A percentile compares a stretch with the other conserved stretches of the same genome.
These are phyloP conservation scores for Cyberlindnera veronae DNA, from an alignment of 805 yeast genomes.

Conservation along the genomic window DNA sequence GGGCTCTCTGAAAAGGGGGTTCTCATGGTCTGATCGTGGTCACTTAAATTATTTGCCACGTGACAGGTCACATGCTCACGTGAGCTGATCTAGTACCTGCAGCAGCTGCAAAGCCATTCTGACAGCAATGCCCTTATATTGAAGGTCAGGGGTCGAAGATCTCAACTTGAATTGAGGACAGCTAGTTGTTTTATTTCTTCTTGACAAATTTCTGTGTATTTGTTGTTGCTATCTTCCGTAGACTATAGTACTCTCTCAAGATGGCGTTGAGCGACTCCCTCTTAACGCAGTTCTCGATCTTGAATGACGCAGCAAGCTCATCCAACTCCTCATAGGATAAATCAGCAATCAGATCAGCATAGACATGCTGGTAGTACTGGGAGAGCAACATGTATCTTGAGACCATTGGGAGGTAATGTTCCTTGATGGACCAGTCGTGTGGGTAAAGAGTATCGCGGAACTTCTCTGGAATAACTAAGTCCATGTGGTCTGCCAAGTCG, in stretches of 20 bases:
- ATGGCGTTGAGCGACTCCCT: slow-evolving; percentile 39
- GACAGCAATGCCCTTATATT: no score
- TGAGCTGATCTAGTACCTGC: no score
- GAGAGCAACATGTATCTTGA: slow-evolving; percentile 43
- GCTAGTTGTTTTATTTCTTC: no score
- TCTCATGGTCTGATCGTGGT: no score
- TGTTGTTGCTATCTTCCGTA: no score
- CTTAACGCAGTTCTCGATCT: slow-evolving; percentile 42
- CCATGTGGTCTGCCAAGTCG: slow-evolving; percentile 35
- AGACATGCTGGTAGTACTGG: slow-evolving; percentile 43
- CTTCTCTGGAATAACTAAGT: slow-evolving; percentile 38
- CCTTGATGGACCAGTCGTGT: slow-evolving; percentile 35
- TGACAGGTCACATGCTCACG: no score
- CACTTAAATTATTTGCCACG: no score
- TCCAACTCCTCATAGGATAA: slow-evolving; percentile 44
- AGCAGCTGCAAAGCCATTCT: no score
- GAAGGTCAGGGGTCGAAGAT: no score
- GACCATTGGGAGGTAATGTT: slow-evolving; percentile 38
- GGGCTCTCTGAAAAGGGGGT: no score
- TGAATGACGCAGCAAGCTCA: slow-evolving; percentile 47
- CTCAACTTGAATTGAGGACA: no score
- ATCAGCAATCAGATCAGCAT: slow-evolving; percentile 41
- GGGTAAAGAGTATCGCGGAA: slow-evolving; percentile 41
- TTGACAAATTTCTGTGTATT: no score
- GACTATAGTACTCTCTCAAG: slow-evolving; percentile 19